A percentile compares a stretch with the other conserved stretches of the same genome.
Evolutionary conservation across 495 filamentous ascomycete species (phyloP).

Genomic region (Penicillium nucicola): DNA sequence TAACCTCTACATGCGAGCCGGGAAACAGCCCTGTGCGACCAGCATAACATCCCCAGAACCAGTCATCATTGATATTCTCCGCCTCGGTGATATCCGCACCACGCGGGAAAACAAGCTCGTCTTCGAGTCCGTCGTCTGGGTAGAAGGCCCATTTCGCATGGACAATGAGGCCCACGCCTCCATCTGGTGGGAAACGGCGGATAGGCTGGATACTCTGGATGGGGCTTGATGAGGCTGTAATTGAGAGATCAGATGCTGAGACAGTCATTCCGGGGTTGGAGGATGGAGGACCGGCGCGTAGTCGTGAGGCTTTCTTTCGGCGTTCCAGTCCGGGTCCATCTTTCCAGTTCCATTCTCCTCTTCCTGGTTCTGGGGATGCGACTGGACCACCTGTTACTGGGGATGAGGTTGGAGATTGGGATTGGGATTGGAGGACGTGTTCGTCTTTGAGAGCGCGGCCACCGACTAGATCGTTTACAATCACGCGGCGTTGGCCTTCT

Average conservation of each 20-base stretch:
- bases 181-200: constrained; percentile 63
- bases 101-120: constrained; percentile 81
- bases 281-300: constrained; percentile 14
- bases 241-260: constrained; percentile 13
- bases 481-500: constrained; percentile 54
- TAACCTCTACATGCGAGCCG: constrained; percentile 58
- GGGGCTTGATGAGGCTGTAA: constrained; percentile 9
- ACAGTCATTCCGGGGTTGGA: constrained; percentile 1
- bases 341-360: constrained; percentile 49
- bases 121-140: constrained; percentile 55
- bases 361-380: constrained; percentile 26
- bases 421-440: constrained; percentile 27
- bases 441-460: constrained; percentile 61
- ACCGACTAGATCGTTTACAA: constrained; percentile 68
- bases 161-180: constrained; percentile 61
- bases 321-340: constrained; percentile 43
- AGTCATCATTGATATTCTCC: constrained; percentile 82
- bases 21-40: constrained; percentile 74
- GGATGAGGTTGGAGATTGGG: constrained; percentile 8
- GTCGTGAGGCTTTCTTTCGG: constrained; percentile 47
- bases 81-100: constrained; percentile 78
- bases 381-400: constrained; percentile 8
- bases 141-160: constrained; percentile 71
- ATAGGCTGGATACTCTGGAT: constrained; percentile 8
- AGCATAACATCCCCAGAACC: constrained; percentile 79